phyloP scores from a whole-genome alignment of 2,329 filamentous ascomycete species.

The Gaeumannomyces tritici region DNA sequence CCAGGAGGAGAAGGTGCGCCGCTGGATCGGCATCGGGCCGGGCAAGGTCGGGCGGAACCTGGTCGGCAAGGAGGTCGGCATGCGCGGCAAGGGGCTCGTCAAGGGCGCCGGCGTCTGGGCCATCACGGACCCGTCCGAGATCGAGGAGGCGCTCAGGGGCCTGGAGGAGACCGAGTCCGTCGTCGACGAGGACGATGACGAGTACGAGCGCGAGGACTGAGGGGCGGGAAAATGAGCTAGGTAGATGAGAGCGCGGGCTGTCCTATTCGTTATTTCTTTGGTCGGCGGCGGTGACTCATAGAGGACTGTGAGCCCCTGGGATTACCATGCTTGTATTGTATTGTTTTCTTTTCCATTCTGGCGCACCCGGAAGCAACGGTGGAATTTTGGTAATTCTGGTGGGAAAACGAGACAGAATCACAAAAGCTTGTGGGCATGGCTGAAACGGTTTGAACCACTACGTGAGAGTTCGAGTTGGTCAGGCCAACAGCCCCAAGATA shows the following conservation, averaged over 20 bases:
- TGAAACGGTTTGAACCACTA: no score
- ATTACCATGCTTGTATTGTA: no score
- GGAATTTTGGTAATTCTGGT: no score
- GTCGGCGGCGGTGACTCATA: no score
- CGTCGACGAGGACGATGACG: conserved; percentile 34
- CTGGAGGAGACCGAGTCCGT: conserved; percentile 54
- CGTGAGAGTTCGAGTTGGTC: no score
- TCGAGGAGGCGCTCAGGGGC: conserved; percentile 57
- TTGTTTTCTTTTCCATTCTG: no score
- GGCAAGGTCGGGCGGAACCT: conserved; percentile 90
- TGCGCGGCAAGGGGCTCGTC: conserved; percentile 65
- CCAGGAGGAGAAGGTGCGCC: conserved; percentile 66
- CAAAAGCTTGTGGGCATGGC: no score
- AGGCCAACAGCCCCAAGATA: no score
- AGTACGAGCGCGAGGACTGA: conserved; percentile 12
- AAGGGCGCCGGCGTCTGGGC: conserved; percentile 92
- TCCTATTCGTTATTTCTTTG: no score
- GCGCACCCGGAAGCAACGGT: no score
- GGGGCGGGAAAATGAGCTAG: neutral
- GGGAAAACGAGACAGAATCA: no score
- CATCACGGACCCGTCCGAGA: conserved; percentile 69
- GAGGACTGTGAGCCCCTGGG: no score
- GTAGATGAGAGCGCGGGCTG: neutral
- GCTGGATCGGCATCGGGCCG: conserved; percentile 88
- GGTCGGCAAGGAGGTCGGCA: conserved; percentile 90